Base-by-base conservation (phyloP, 768 basidiomycete genomes). In the Lentinula guzmanii region DNA sequence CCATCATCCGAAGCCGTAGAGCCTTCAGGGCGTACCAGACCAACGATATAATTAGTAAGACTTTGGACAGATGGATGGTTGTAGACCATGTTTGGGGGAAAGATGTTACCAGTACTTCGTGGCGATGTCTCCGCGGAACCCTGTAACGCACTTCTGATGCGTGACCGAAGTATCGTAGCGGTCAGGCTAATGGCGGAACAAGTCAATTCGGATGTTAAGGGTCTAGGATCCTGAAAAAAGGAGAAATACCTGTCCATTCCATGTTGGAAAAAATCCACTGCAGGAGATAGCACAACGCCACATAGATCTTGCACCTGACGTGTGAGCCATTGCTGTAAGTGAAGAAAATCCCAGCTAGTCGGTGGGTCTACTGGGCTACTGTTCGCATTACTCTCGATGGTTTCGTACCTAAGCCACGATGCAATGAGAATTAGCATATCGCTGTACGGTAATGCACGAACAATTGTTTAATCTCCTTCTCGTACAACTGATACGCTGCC, bases 391-490 rank as follows among this genome's bases (percentile, higher is more conserved):
- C 53, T 60, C 24, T 74, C 75, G 55, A 74, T 75, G 15, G 9
- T 21, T 52, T 50, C 35, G 24, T 60, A 60, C n/a, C 59, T 60
- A 39, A 21, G 15, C 10, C 7, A 18, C 10, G n/a, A 10, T 6
- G 35, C 45, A 24, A 28, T 52, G 18, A 48, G 18, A 24, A 18
- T 48, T 18, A 48, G 21, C n/a, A 1, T 43, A 5, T 15, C 5
- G 16, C 42, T 15, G 42, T 15, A 43, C 11, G 5, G 21, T 31
- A 10, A 16, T n/a, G 10, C 21, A 31, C 28, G 5, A 43, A 82
- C 71, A 80, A 43, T 2, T 64, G 70, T 5, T 77, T 67, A 1
- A 82, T 80, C 63, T 79, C 79, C 0, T 68, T 39, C 3, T 71
- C 73, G 54, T 84, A 83, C 9, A 69, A 10, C 4, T 59, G 65